Percentiles rank a stretch among this genome's conserved stretches.
Evolutionary conservation across 768 basidiomycete species (phyloP).

Genomic region (Phaeotremella fagi): DNA sequence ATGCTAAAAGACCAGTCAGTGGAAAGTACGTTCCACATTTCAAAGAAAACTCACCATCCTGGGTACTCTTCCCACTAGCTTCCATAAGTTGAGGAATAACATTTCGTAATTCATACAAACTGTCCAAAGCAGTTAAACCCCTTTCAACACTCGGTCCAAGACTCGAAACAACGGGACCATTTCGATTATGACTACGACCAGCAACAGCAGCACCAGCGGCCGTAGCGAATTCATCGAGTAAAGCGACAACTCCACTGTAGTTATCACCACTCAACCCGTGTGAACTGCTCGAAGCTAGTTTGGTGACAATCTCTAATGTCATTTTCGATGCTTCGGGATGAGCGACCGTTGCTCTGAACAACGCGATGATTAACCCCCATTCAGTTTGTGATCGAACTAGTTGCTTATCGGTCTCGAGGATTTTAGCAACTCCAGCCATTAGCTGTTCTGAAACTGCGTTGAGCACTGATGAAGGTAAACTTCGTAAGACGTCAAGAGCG

Average conservation of each 20-base stretch:
- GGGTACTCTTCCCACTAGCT: conserved; percentile 33
- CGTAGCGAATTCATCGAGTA: conserved; percentile 81
- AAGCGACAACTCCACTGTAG: conserved; percentile 68
- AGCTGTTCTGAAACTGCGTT: conserved; percentile 86
- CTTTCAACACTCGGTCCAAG: conserved; percentile 75
- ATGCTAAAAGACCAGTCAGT: conserved; percentile 53
- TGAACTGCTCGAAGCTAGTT: conserved; percentile 57
- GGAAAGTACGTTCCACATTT: neutral
- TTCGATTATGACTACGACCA: conserved; percentile 54
- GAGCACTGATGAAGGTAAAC: conserved; percentile 68
- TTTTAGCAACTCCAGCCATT: conserved; percentile 67
- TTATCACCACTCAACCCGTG: conserved; percentile 66
- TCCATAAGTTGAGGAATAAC: conserved; percentile 61
- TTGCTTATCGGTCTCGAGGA: conserved; percentile 70
- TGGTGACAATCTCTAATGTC: conserved; percentile 72
- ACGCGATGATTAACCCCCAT: conserved; percentile 87
- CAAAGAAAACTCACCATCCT: conserved; percentile 46
- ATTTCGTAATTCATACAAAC: conserved; percentile 67
- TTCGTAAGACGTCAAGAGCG: conserved; percentile 82
- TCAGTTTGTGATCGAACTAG: conserved; percentile 88
- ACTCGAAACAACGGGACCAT: conserved; percentile 4
- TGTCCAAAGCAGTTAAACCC: conserved; percentile 75
- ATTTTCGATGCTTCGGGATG: conserved; percentile 81
- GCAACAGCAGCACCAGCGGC: conserved; percentile 59
- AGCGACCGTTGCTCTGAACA: conserved; percentile 76